Evolutionary conservation across 495 filamentous ascomycete genomes (phyloP).

Genomic region (Elaphomyces granulatus): DNA sequence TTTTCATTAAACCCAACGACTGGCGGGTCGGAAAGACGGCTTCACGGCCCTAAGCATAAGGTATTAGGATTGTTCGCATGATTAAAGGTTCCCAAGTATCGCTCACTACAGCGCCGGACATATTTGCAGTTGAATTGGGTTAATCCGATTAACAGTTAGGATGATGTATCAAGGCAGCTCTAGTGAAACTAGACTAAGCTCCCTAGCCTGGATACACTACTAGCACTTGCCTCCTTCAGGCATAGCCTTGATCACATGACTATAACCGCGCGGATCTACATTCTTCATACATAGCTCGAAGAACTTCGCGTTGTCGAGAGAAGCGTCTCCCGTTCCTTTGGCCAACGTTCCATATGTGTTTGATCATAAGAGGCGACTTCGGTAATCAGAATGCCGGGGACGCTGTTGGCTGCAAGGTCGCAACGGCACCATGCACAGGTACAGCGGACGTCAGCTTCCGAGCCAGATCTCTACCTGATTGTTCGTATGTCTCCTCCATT

Average conservation of each 20-base stretch:
- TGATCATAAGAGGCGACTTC: constrained; percentile 27
- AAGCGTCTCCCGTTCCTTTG: constrained; percentile 16
- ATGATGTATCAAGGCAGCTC: too few relatives aligned
- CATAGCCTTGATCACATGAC: too few relatives aligned
- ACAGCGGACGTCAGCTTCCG: constrained; percentile 30
- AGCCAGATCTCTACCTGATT: constrained; percentile 61
- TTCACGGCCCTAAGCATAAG: constrained; percentile 42
- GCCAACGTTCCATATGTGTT: constrained; percentile 11
- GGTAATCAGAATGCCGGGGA: constrained; percentile 45
- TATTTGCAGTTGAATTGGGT: constrained; percentile 14
- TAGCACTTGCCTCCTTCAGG: too few relatives aligned
- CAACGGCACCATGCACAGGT: constrained; percentile 37
- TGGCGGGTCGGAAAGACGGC: constrained; percentile 97
- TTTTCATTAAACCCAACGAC: constrained; percentile 92
- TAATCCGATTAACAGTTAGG: too few relatives aligned
- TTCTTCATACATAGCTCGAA: too few relatives aligned
- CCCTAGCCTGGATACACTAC: too few relatives aligned
- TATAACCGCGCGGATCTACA: too few relatives aligned
- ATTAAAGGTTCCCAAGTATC: not conserved
- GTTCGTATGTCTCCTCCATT: constrained; percentile 33
- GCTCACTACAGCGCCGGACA: constrained; percentile 46
- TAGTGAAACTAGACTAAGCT: too few relatives aligned
- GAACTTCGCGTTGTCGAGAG: too few relatives aligned
- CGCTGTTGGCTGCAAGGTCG: constrained; percentile 42
- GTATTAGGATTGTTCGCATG: not conserved